Evolutionary conservation across 768 basidiomycete genomes (phyloP).

Genomic region (Rhizopogon vesiculosus): DNA sequence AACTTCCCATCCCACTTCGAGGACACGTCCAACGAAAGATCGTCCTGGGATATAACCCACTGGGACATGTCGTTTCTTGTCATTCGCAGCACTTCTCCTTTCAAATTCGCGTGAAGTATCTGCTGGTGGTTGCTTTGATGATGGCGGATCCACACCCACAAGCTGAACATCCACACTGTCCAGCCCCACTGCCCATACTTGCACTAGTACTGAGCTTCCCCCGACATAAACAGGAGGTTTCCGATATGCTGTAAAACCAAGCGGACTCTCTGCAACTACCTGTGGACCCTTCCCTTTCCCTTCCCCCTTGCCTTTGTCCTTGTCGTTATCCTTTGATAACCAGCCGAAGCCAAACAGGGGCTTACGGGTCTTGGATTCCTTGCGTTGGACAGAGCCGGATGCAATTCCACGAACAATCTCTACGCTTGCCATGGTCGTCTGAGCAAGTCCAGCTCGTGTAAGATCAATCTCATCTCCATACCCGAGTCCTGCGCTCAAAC

Average conservation of each 20-base stretch:
- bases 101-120: slow-evolving; percentile 18
- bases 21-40: slow-evolving; percentile 78
- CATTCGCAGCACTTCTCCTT: slow-evolving; percentile 11
- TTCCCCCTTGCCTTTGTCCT: slow-evolving; percentile 5
- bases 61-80: slow-evolving; percentile 18
- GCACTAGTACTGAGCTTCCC: slow-evolving; percentile 67
- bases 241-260: slow-evolving; percentile 69
- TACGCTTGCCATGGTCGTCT: slow-evolving; percentile 86
- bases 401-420: slow-evolving; percentile 63
- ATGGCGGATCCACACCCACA: slow-evolving; percentile 39
- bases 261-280: slow-evolving; percentile 24
- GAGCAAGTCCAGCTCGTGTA: slow-evolving; percentile 71
- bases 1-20: slow-evolving; percentile 78
- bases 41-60: slow-evolving; percentile 84
- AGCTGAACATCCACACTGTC: slow-evolving; percentile 71
- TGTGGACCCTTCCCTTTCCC: slow-evolving; percentile 6
- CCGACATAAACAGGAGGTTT: slow-evolving; percentile 72
- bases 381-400: slow-evolving; percentile 15
- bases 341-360: slow-evolving; percentile 23
- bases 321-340: slow-evolving; percentile 23
- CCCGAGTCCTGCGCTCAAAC: slow-evolving; percentile 22
- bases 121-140: slow-evolving; percentile 6
- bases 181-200: slow-evolving; percentile 86
- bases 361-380: slow-evolving; percentile 14
- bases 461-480: slow-evolving; percentile 59